Base-by-base conservation (phyloP, 306 rosid genomes). In the Sesbania bispinosa region DNA sequence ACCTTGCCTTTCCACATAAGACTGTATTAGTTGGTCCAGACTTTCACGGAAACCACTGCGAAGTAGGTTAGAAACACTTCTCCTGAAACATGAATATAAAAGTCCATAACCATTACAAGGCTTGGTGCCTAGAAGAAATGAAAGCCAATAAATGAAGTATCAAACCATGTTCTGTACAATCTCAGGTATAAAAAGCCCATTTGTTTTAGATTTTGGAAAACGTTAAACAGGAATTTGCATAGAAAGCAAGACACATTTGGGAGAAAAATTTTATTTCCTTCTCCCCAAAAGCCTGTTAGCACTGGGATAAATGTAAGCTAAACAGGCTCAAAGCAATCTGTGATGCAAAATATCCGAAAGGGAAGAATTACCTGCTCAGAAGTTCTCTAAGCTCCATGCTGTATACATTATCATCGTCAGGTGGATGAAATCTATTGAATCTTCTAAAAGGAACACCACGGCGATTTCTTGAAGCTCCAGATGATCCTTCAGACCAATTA, bases 331-430 rank as follows among this genome's bases (percentile, higher is more conserved):
- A 74, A 79, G 32, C 74, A 15, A 24, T 80, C 75, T 24, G 26
- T n/a, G n/a, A n/a, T n/a, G 32, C 59, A 51, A 50, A 64, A 43
- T 13, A 68, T 63, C 52, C 33, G 47, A 53, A 42, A 53, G 38
- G 57, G 50, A 67, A 68, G 55, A 54, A 75, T 23, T 84, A 95
- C 99, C 99, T 86, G 99, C 99, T 88, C 75, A 95, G 51, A 84
- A 95, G 99, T 70, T 95, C 99, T 88, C 99, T 86, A 50, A 95
- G 97, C 77, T 95, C 99, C 99, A 95, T 95, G 58, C 99, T 95
- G 76, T 95, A 95, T 69, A 95, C 99, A 24, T 90, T 95, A 77
- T 91, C 99, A 77, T 92, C 99, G 69, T 91, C 99, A 51, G 99
- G 97, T 4, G 96, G 99, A 74, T 92, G 96, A 83, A 95, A 95